Percentiles rank a stretch among this genome's conserved stretches.
phyloP scores from a whole-genome alignment of 2,329 filamentous ascomycete genomes.

The Trichocomaceae sp. region DNA sequence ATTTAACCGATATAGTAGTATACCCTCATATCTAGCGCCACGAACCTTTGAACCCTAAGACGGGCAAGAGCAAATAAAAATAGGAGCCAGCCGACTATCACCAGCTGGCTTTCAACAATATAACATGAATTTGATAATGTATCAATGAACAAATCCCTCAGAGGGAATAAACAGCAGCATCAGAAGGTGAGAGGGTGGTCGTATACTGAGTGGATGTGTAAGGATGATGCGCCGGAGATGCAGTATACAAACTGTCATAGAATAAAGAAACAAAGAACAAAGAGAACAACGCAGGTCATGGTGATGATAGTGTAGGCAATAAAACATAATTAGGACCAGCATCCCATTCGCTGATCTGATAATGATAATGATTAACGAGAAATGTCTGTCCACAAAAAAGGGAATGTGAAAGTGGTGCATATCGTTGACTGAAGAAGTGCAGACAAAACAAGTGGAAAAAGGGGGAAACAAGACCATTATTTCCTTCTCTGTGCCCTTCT shows the following conservation, averaged over 20 bases:
- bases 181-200: neutral
- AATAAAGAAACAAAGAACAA: conserved; percentile 18
- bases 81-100: conserved; percentile 7
- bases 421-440: conserved; percentile 16
- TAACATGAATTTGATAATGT: conserved; percentile 15
- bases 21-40: neutral
- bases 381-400: conserved; percentile 9
- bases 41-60: neutral
- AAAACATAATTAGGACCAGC: conserved; percentile 19
- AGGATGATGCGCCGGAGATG: conserved; percentile 14
- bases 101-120: conserved; percentile 10
- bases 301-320: conserved; percentile 16
- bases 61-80: neutral
- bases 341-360: conserved; percentile 21
- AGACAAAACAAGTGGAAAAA: conserved; percentile 19
- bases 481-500: conserved; percentile 1
- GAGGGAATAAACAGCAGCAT: conserved; percentile 2
- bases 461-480: conserved; percentile 12
- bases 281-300: conserved; percentile 17
- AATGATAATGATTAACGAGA: conserved; percentile 19
- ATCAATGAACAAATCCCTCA: conserved; percentile 19
- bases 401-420: conserved; percentile 5
- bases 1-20: neutral
- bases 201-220: conserved; percentile 9
- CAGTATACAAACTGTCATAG: conserved; percentile 24